Conservation (phyloP, 768 basidiomycete genomes). For the Xerocomellus amylosporus region DNA sequence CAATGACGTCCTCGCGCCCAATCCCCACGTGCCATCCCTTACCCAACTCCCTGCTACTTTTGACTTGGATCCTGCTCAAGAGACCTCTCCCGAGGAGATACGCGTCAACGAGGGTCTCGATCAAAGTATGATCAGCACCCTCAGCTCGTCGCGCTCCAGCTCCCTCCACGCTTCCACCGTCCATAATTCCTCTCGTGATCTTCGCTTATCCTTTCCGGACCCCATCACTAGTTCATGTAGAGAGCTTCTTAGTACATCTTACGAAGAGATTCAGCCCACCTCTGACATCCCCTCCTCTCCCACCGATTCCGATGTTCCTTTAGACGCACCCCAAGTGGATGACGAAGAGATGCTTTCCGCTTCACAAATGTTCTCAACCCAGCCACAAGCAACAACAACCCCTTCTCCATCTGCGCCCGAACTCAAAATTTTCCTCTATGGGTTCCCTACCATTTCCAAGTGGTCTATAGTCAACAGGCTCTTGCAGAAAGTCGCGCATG, state of each 20-base stretch:
- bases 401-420: constrained; percentile 35
- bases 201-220: constrained; percentile 81
- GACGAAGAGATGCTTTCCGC: constrained; percentile 33
- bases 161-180: constrained; percentile 52
- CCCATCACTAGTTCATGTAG: constrained; percentile 71
- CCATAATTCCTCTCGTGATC: constrained; percentile 65
- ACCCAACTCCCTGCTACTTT: constrained; percentile 26
- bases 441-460: constrained; percentile 54
- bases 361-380: constrained; percentile 26
- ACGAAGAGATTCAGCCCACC: constrained; percentile 47
- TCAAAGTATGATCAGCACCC: constrained; percentile 79
- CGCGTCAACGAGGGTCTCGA: constrained; percentile 72
- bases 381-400: constrained; percentile 28
- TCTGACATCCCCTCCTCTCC: constrained; percentile 32
- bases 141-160: constrained; percentile 70
- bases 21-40: constrained; percentile 23
- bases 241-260: constrained; percentile 55
- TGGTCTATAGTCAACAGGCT: constrained; percentile 60
- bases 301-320: constrained; percentile 16
- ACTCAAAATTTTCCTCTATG: constrained; percentile 68
- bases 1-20: constrained; percentile 22
- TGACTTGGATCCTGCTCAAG: constrained; percentile 26
- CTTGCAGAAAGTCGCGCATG: constrained; percentile 50
- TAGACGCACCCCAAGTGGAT: constrained; percentile 20
- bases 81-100: constrained; percentile 56